These are phyloP conservation scores for Sporisorium exsertum DNA, from an alignment of 1,284 basidiomycete species.

Conservation along the genomic window DNA sequence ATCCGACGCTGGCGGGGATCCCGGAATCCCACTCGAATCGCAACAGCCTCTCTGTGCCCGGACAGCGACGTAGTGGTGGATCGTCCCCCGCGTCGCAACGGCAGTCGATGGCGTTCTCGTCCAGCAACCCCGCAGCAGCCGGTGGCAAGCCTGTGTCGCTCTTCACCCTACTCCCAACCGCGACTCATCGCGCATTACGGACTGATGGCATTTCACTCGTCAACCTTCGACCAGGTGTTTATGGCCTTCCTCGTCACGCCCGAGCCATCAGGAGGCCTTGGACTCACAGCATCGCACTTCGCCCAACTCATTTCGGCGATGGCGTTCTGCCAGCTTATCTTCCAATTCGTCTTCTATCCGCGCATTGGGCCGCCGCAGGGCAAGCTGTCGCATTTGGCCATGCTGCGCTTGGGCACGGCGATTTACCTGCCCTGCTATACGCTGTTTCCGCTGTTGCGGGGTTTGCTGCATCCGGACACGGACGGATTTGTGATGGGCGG, in stretches of 20 bases:
- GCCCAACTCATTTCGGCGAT: slow-evolving; percentile 68
- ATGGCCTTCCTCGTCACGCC: slow-evolving; percentile 69
- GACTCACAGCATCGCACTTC: slow-evolving; percentile 68
- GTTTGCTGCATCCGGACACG: slow-evolving; percentile 68
- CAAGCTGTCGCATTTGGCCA: slow-evolving; percentile 63
- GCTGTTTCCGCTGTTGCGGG: slow-evolving; percentile 71
- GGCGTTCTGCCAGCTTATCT: slow-evolving; percentile 63
- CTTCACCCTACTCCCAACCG: slow-evolving; percentile 60
- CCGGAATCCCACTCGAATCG: slow-evolving; percentile 50
- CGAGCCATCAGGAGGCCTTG: slow-evolving; percentile 63
- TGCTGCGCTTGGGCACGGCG: slow-evolving; percentile 62
- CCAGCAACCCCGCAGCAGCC: not conserved
- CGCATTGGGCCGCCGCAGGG: slow-evolving; percentile 71
- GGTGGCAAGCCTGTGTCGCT: slow-evolving; percentile 26
- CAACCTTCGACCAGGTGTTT: slow-evolving; percentile 69
- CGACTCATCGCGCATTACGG: slow-evolving; percentile 68
- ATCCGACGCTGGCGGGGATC: slow-evolving; percentile 61
- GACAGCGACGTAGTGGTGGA: not conserved
- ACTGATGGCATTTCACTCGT: slow-evolving; percentile 65
- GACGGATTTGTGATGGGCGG: slow-evolving; percentile 70
- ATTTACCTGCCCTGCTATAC: slow-evolving; percentile 55
- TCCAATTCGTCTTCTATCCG: slow-evolving; percentile 75
- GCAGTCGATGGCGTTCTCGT: slow-evolving; percentile 9
- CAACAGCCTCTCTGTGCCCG: slow-evolving; percentile 28
- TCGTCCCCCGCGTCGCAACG: slow-evolving; percentile 23